Base-by-base conservation (phyloP, 1,284 basidiomycete genomes). In the Cystobasidium slooffiae region DNA sequence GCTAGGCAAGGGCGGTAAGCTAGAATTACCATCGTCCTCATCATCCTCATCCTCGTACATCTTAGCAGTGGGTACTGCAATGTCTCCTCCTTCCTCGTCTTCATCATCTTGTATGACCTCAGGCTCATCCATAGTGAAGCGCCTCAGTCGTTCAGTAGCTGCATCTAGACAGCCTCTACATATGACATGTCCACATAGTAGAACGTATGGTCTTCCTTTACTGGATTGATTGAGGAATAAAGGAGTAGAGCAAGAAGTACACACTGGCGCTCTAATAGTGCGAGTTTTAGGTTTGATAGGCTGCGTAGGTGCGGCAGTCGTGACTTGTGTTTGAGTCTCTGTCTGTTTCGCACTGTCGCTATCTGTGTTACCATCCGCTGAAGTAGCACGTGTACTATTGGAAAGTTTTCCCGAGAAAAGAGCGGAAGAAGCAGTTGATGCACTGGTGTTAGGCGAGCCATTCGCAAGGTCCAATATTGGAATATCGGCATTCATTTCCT, bases 161-260 rank as follows among this genome's bases (percentile, higher is more conserved):
- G 20, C 41, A 43, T 53, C 53, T 6, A 73, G 16, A 43, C 70
- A 73, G 18, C 51, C 39, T 49, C 51, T 31, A 51, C 70, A 73
- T 16, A 73, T 61, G 6, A 73, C 70, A 59, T 73, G 70, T 22
- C 63, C 52, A 47, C 70, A 73, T 9, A 66, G 37, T 14, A 73
- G 62, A 2, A 73, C 12, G 44, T 58, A 73, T 24, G 70, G 70
- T 46, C 70, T 51, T 46, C 46, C 41, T 37, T n/a, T 59, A 61
- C 37, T 65, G 12, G 70, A 31, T 55, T 73, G 70, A 44, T 73
- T 73, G 1, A 73, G 53, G 24, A 47, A 66, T 22, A 73, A 46
- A n/a, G 62, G 46, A 7, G 8, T 39, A 6, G 52, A 43, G 46
- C 70, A 73, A 3, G 70, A 73, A 37, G 70, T 61, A 31, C 70